phyloP scores from a whole-genome alignment of 768 basidiomycete species.

The Neoboletus magnificus region DNA sequence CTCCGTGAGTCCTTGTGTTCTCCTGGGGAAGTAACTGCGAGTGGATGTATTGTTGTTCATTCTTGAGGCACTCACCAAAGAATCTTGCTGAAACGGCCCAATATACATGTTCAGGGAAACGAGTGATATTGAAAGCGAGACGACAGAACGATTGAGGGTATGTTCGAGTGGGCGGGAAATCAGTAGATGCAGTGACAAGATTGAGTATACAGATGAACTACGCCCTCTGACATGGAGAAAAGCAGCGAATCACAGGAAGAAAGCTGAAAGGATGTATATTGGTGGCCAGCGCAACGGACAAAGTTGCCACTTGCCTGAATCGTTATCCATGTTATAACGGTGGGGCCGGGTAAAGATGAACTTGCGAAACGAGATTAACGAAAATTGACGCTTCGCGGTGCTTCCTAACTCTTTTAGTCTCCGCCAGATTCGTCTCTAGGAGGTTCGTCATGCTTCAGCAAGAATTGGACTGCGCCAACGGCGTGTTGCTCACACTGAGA shows the following conservation, averaged over 20 bases:
- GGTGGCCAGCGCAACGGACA: background rate
- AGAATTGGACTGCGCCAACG: background rate
- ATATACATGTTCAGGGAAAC: background rate
- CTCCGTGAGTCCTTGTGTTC: background rate
- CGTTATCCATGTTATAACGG: constrained; percentile 14
- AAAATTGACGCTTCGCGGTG: constrained; percentile 15
- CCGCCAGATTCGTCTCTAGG: constrained; percentile 20
- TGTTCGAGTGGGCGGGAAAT: background rate
- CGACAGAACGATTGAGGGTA: background rate
- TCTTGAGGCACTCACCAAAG: constrained; percentile 8
- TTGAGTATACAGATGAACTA: background rate
- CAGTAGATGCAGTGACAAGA: constrained; percentile 2
- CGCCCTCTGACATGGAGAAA: background rate
- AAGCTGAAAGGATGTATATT: constrained; percentile 5
- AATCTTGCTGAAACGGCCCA: background rate
- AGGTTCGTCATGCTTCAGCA: background rate
- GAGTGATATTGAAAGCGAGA: constrained; percentile 3
- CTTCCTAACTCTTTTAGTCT: constrained; percentile 10
- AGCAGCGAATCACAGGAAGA: constrained; percentile 10
- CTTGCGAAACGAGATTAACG: constrained; percentile 13
- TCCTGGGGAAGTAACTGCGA: background rate
- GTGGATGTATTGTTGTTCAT: background rate
- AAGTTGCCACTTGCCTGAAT: constrained; percentile 19
- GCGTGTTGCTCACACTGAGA: constrained; percentile 14
- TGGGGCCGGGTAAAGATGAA: constrained; percentile 17